A percentile compares a stretch with the other conserved stretches of the same genome.
These are phyloP conservation scores for Tetracentron sinense DNA, from an alignment of 164 flowering plant species.

Conservation along the genomic window DNA sequence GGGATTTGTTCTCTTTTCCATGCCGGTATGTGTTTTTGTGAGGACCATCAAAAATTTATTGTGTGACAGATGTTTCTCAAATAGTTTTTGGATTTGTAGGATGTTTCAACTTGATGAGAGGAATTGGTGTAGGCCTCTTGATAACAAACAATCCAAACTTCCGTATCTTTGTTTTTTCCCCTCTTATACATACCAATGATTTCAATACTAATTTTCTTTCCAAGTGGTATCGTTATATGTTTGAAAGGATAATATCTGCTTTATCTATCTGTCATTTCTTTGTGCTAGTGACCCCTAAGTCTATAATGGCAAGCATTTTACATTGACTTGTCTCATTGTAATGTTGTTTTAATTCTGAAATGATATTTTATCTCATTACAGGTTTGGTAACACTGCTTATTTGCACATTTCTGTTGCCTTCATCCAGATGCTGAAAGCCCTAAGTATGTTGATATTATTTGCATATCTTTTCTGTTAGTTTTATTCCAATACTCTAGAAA, in stretches of 20 bases:
- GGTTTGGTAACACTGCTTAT: conserved; percentile 99
- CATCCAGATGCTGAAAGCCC: conserved; percentile 98
- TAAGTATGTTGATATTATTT: conserved; percentile 54
- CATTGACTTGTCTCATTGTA: not conserved
- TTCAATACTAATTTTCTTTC: too few relatives aligned
- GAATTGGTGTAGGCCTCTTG: not conserved
- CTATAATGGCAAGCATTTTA: not conserved
- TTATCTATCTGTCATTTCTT: not conserved
- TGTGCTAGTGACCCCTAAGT: not conserved
- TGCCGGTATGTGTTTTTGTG: too few relatives aligned
- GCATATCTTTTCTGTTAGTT: conserved; percentile 1
- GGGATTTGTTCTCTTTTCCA: not conserved
- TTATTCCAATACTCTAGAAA: not conserved
- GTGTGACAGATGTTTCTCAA: not conserved
- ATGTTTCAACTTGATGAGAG: not conserved
- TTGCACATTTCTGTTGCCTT: conserved; percentile 98
- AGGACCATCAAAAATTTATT: not conserved
- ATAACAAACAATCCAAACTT: too few relatives aligned
- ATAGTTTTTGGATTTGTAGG: not conserved
- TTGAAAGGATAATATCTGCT: not conserved
- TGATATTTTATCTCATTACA: conserved; percentile 24
- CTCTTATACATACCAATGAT: too few relatives aligned
- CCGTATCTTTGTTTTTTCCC: too few relatives aligned
- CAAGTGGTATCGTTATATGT: not conserved
- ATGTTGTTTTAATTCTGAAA: conserved; percentile 5